Percentiles rank a stretch among this genome's conserved stretches.
Conservation (phyloP, 2,329 filamentous ascomycete species). For the Elsinoe necatrix region DNA sequence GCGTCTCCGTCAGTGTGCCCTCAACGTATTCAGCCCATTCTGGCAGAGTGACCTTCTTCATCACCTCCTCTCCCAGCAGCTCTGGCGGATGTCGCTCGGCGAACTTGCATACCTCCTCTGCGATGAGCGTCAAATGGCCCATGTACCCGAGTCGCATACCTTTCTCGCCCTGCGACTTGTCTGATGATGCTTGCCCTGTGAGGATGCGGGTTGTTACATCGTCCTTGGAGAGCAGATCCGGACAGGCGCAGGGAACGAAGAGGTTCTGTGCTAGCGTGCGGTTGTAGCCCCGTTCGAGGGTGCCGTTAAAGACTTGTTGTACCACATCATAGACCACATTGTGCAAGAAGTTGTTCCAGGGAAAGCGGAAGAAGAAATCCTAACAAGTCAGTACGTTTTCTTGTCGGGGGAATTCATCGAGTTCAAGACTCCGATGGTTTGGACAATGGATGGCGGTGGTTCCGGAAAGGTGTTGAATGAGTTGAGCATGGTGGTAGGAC, state of each 20-base stretch:
- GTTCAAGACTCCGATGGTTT: too few relatives aligned
- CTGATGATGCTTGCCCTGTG: slow-evolving; percentile 77
- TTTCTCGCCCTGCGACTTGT: slow-evolving; percentile 71
- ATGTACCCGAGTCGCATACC: slow-evolving; percentile 96
- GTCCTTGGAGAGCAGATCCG: slow-evolving; percentile 53
- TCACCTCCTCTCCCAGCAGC: slow-evolving; percentile 69
- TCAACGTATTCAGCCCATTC: slow-evolving; percentile 95
- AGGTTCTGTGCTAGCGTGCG: slow-evolving; percentile 81
- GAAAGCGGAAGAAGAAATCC: slow-evolving; percentile 97
- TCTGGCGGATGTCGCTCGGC: slow-evolving; percentile 89
- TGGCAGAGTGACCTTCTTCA: slow-evolving; percentile 80
- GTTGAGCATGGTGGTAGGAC: too few relatives aligned
- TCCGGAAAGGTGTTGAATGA: too few relatives aligned
- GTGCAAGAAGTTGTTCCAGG: slow-evolving; percentile 99
- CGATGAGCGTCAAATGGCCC: slow-evolving; percentile 93
- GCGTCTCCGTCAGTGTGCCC: slow-evolving; percentile 81
- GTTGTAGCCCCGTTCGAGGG: slow-evolving; percentile 94
- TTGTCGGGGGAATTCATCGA: too few relatives aligned
- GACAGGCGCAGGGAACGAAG: slow-evolving; percentile 41
- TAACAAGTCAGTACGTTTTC: slow-evolving; percentile 30
- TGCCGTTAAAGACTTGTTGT: slow-evolving; percentile 97
- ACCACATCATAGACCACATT: slow-evolving; percentile 99
- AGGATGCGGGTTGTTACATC: slow-evolving; percentile 88
- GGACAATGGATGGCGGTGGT: neutral
- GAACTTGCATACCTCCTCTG: slow-evolving; percentile 97